Evolutionary conservation across 2,329 filamentous ascomycete species (phyloP), one percentile per base, ranked within the genome.

Genomic region (Blumeria hordei): DNA sequence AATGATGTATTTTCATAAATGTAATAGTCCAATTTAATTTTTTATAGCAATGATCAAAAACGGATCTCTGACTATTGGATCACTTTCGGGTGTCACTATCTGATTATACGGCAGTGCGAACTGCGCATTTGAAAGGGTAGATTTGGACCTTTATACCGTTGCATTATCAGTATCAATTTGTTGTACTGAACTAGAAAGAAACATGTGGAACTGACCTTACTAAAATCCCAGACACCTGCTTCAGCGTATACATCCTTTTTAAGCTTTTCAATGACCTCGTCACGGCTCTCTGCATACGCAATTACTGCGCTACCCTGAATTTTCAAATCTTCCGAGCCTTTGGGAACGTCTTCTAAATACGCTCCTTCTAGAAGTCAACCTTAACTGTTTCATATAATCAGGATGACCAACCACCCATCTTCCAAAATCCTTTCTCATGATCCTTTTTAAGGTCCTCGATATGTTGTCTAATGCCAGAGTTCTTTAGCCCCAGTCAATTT

Each of bases 181-280:
- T n/a, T 11, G 11, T 9, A 12, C 18, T n/a, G 14, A 33, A n/a
- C 7, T 34, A 3, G 36, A 32, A 33, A 18, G 43, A n/a, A 39
- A 18, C 6, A 11, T 14, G 12, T 9, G 21, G 21, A 18, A 32
- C 6, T 5, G 47, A 77, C 77, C 62, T 83, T 83, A 37, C 80
- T 75, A 57, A 83, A 64, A 70, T 94, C 85, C 88, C 88, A 94
- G 8, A 93, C 87, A 0, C 80, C 85, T 45, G 68, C 72, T 57
- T 69, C 73, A 9, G 74, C 71, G 68, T 94, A 94, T 9, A 88
- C 70, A 69, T 94, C 88, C 52, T 76, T 73, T 66, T 75, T 76
- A 50, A 94, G 66, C 54, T 75, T 64, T 61, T 82, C 74, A 43
- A 81, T 65, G 1, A 85, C 77, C 65, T 87, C 82, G 59, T 88